Evolutionary conservation across 2,329 filamentous ascomycete genomes (phyloP), one percentile per base, ranked within the genome.

Genomic region (Leptographium galeiforme): DNA sequence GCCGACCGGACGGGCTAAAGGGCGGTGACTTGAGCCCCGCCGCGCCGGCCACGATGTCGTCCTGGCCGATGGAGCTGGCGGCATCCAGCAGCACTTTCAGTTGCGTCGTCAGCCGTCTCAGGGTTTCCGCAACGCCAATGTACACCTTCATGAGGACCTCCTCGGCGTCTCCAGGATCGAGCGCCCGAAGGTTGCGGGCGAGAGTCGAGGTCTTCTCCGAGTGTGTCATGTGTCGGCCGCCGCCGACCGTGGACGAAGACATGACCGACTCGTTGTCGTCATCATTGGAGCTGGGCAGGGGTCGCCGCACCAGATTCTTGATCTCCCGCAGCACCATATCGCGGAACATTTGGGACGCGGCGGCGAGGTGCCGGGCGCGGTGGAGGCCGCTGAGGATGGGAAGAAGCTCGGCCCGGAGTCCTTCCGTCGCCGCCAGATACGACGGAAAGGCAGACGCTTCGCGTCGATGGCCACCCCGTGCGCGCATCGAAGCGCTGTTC

Each of bases 41-140:
- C 7, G 69, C 71, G 13, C 10, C 33, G 16, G 16, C 32, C 19
- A 14, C 34, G 32, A 12, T 16, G 2, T 48, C 38, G 59, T 66
- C 64, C 39, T 75, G 70, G 14, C 77, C 74, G 51, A 87, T 75
- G 13, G 81, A 84, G 64, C 89, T 95, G 1, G 90, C 93, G 19
- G 95, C 87, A 66, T 98, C 93, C 11, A 98, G 75, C n/a, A 98
- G 70, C 11, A 97, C 83, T 66, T 98, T 98, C 53, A 93, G 86
- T 65, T 97, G 91, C 0, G 89, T 90, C 18, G 88, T 89, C 8
- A 96, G 72, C 62, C 93, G 79, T 54, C 93, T 78, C 48, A 98
- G 67, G 4, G 87, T 87, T 70, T 98, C 93, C 5, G 91, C 85
- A 10, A 96, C 84, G 38, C 86, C 82, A 18, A 89, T 85, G 63